Base-by-base conservation (phyloP, 305 asterid species). In the Ilex paraguariensis region DNA sequence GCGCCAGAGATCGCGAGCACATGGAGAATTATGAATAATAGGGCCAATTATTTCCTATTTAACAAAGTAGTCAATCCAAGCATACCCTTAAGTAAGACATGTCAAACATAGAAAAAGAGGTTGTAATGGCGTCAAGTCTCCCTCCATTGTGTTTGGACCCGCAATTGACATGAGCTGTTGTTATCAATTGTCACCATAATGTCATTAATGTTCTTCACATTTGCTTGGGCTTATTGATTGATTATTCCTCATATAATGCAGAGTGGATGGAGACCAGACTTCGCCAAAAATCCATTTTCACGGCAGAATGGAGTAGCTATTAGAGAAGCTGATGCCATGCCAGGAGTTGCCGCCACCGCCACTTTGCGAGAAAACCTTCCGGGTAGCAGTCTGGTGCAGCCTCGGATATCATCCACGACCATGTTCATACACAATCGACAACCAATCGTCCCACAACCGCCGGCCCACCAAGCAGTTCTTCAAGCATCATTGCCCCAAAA, bases 271-370 rank as follows among this genome's bases (percentile, higher is more conserved):
- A 79, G 59, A 82, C 90, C 79, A 46, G 88, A 86, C 54, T 86
- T 74, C 53, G 68, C 85, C 6, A 86, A 82, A 75, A 93, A 90
- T 69, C 98, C 98, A 1, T 93, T 90, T 76, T 82, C 97, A 1
- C 81, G 83, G 66, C 88, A 81, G 75, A 80, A 68, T 21, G 56
- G 48, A 40, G 49, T 64, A 57, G 74, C 64, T 32, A 72, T 71
- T 50, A 71, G 80, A 53, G 74, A 59, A 32, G 63, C 67, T 30
- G 67, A 70, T 56, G 81, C 56, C 16, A 56, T 64, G 21, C 21
- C 74, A n/a, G 73, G 73, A 59, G 55, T 31, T 42, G 56, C 56
- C 15, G 64, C 32, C 9, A 52, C 54, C 12, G 53, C 31, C 62
- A 58, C 11, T 69, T 65, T 61, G 15, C 83, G 63, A 21, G 67